Conservation (phyloP, 805 yeast species). For the Candida tibetensis region DNA sequence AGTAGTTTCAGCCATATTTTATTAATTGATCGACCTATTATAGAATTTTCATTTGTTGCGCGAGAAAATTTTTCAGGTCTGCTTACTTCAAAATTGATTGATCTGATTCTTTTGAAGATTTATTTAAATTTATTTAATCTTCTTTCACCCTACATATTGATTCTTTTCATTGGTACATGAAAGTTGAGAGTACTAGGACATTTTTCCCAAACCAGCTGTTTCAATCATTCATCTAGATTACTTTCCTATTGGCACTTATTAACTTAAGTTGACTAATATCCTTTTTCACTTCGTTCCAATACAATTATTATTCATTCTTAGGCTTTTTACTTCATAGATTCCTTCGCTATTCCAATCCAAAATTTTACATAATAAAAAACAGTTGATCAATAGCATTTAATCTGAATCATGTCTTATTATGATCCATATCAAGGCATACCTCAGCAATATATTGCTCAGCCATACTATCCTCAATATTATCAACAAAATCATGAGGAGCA, state of each 20-base stretch:
- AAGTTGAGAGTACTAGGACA: not conserved
- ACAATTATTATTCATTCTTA: slow-evolving; percentile 1
- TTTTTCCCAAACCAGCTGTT: too few species aligned
- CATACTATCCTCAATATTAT: slow-evolving; percentile 34
- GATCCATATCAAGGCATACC: slow-evolving; percentile 40
- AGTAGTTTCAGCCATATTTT: too few species aligned
- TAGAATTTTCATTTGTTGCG: too few species aligned
- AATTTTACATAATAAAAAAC: not conserved
- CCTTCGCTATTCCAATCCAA: slow-evolving; percentile 1
- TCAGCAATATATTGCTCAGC: slow-evolving; percentile 36
- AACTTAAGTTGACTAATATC: not conserved
- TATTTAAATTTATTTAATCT: not conserved
- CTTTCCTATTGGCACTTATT: too few species aligned
- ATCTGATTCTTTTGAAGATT: not conserved
- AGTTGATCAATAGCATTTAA: not conserved
- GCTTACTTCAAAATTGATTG: not conserved
- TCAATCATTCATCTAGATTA: too few species aligned
- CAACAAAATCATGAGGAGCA: slow-evolving; percentile 8
- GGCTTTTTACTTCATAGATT: not conserved
- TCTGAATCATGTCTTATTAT: slow-evolving; percentile 36
- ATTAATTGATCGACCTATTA: too few species aligned
- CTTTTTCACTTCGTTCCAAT: slow-evolving; percentile 6
- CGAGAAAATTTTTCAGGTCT: not conserved
- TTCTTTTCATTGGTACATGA: not conserved
- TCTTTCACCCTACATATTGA: not conserved